Evolutionary conservation across 2,329 filamentous ascomycete genomes (phyloP).

Genomic region (Cadophora sp.): DNA sequence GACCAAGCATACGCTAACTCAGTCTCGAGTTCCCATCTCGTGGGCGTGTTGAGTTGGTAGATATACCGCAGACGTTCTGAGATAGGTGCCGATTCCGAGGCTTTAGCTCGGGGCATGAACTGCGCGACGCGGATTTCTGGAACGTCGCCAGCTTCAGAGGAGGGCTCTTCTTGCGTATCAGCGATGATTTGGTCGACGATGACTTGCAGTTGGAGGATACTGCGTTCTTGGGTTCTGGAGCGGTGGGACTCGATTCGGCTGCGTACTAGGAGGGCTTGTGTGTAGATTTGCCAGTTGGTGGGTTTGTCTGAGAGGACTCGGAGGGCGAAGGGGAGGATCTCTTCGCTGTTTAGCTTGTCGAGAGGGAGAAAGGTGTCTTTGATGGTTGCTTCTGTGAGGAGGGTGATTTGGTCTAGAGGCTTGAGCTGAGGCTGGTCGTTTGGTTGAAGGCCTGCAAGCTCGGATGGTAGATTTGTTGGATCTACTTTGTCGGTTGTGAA

Average conservation of each 20-base stretch:
- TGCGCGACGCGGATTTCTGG: conserved; percentile 65
- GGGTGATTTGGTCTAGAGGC: conserved; percentile 86
- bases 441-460: conserved; percentile 71
- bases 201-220: conserved; percentile 90
- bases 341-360: conserved; percentile 88
- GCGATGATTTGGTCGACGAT: conserved; percentile 94
- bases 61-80: conserved; percentile 82
- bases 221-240: conserved; percentile 86
- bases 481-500: conserved; percentile 62
- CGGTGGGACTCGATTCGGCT: conserved; percentile 89
- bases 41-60: conserved; percentile 82
- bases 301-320: conserved; percentile 87
- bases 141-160: conserved; percentile 44
- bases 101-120: conserved; percentile 80
- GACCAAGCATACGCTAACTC: conserved; percentile 96
- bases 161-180: conserved; percentile 63
- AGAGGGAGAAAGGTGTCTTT: conserved; percentile 86
- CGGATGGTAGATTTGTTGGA: conserved; percentile 61
- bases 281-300: conserved; percentile 98
- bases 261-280: conserved; percentile 87
- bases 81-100: conserved; percentile 79
- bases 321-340: conserved; percentile 89
- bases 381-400: conserved; percentile 86
- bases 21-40: conserved; percentile 91
- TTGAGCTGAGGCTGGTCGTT: conserved; percentile 82